Conservation (phyloP, 768 basidiomycete species). For the Suillus placidus region DNA sequence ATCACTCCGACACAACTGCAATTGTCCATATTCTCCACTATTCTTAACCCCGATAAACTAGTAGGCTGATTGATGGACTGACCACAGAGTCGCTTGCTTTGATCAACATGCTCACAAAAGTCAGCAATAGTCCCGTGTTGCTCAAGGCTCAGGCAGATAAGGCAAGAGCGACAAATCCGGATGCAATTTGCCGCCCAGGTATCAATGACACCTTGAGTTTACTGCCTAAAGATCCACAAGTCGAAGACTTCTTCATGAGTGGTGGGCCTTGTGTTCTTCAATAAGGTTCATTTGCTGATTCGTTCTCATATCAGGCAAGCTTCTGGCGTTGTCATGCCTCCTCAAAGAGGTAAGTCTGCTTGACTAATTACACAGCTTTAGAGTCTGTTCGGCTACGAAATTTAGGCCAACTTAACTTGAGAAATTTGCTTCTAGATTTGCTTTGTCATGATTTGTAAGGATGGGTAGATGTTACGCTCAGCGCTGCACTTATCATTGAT, state of each 20-base stretch:
- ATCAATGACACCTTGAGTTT: slow-evolving; percentile 63
- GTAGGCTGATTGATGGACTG: slow-evolving; percentile 66
- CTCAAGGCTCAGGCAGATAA: slow-evolving; percentile 78
- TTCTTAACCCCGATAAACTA: slow-evolving; percentile 73
- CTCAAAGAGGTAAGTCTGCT: slow-evolving; percentile 52
- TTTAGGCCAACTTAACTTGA: no score
- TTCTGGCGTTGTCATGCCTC: slow-evolving; percentile 65
- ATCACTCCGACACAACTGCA: slow-evolving; percentile 87
- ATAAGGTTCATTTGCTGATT: not conserved
- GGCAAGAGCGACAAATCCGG: slow-evolving; percentile 46
- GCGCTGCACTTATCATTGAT: no score
- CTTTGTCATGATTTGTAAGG: no score
- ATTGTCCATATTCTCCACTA: slow-evolving; percentile 71
- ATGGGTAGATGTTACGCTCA: no score
- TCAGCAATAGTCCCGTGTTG: slow-evolving; percentile 91
- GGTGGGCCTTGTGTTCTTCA: slow-evolving; percentile 50
- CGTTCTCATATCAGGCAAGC: slow-evolving; percentile 59
- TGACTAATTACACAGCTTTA: not conserved
- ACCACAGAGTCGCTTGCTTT: slow-evolving; percentile 79
- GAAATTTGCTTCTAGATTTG: no score
- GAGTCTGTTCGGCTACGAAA: no score
- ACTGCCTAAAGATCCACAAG: slow-evolving; percentile 58
- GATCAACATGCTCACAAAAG: slow-evolving; percentile 81
- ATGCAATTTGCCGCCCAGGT: slow-evolving; percentile 47
- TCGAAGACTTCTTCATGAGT: slow-evolving; percentile 78